phyloP scores from a whole-genome alignment of 441 rosid genomes.

The Gossypium aridum region DNA sequence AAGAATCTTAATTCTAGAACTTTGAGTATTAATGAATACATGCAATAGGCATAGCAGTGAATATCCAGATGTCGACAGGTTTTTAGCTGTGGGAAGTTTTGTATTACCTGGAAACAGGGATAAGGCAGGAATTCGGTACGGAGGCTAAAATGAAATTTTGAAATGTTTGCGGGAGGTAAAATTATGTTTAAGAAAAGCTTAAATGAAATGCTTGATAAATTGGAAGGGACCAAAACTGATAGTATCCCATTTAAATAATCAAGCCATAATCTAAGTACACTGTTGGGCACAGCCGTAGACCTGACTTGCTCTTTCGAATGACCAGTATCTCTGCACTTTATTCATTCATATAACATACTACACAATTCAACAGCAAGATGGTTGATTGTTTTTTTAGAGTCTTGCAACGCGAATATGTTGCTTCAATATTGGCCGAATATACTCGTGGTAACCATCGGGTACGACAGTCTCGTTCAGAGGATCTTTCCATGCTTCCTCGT shows the following conservation, averaged over 20 bases:
- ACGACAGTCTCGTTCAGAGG: slow-evolving; percentile 83
- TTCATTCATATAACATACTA: not conserved
- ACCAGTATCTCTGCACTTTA: slow-evolving; percentile 3
- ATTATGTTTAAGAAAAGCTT: no score
- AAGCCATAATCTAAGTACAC: not conserved
- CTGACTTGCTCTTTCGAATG: not conserved
- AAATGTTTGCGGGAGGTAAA: no score
- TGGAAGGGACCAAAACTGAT: not conserved
- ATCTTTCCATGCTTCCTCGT: slow-evolving; percentile 92
- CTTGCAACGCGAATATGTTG: slow-evolving; percentile 77
- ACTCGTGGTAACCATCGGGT: slow-evolving; percentile 87
- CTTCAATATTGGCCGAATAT: slow-evolving; percentile 67
- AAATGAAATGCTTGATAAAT: no score
- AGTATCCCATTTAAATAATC: not conserved
- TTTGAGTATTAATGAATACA: no score
- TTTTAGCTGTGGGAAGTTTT: no score
- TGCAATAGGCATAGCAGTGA: no score
- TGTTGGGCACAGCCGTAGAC: not conserved
- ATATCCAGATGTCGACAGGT: no score
- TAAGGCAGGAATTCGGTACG: no score
- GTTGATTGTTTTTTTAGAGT: slow-evolving; percentile 28
- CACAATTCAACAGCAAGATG: not conserved
- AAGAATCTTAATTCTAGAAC: no score
- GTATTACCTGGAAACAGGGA: no score
- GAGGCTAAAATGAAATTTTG: no score